phyloP scores from a whole-genome alignment of 768 basidiomycete species.

The Chalciporus pseudorubinellus region DNA sequence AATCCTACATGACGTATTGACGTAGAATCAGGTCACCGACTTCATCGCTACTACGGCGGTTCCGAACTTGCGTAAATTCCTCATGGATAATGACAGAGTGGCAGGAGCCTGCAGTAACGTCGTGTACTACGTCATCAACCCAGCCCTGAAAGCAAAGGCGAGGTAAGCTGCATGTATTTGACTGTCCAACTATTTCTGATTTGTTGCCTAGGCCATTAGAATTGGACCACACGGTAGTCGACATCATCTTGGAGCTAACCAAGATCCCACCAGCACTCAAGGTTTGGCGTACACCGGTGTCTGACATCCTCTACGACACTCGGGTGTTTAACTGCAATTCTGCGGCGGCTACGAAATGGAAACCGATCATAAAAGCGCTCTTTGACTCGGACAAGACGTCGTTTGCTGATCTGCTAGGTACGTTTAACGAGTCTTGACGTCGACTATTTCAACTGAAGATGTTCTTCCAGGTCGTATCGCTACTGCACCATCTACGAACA shows the following conservation, averaged over 20 bases:
- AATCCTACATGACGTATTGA: slow-evolving; percentile 5
- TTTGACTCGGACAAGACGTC: slow-evolving; percentile 87
- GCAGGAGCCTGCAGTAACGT: slow-evolving; percentile 78
- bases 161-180: slow-evolving; percentile 45
- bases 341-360: slow-evolving; percentile 62
- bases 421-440: slow-evolving; percentile 28
- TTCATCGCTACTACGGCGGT: slow-evolving; percentile 70
- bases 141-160: slow-evolving; percentile 73
- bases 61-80: slow-evolving; percentile 73
- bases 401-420: slow-evolving; percentile 80
- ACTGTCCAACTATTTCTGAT: slow-evolving; percentile 5
- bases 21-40: slow-evolving; percentile 53
- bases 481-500: slow-evolving; percentile 87
- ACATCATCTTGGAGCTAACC: slow-evolving; percentile 76
- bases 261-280: slow-evolving; percentile 74
- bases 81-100: slow-evolving; percentile 84
- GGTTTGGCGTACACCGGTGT: slow-evolving; percentile 78
- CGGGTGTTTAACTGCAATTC: slow-evolving; percentile 80
- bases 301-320: slow-evolving; percentile 81
- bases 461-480: slow-evolving; percentile 65
- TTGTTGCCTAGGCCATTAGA: slow-evolving; percentile 65
- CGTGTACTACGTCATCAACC: slow-evolving; percentile 77
- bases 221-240: slow-evolving; percentile 62
- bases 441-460: slow-evolving; percentile 19
- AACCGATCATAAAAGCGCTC: slow-evolving; percentile 69